These are phyloP conservation scores for Saccharomycopsis fermentans DNA, from an alignment of 805 yeast species.

Conservation along the genomic window DNA sequence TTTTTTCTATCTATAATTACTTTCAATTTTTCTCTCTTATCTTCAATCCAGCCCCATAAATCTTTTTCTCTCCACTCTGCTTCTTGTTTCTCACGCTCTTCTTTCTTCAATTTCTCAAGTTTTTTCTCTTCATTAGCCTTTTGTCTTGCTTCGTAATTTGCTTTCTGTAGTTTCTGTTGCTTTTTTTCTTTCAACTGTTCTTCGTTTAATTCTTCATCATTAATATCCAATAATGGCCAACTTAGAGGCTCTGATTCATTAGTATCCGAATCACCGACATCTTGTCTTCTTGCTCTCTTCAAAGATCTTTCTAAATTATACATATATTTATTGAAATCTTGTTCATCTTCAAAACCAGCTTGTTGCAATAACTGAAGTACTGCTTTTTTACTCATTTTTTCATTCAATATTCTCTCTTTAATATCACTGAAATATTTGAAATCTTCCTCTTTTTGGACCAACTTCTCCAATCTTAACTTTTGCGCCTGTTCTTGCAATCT, in stretches of 20 bases:
- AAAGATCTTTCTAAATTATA: constrained; percentile 56
- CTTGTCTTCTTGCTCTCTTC: constrained; percentile 55
- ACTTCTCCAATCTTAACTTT: constrained; percentile 68
- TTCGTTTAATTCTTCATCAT: constrained; percentile 73
- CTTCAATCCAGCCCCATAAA: constrained; percentile 68
- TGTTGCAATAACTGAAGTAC: constrained; percentile 44
- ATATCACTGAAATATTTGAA: constrained; percentile 57
- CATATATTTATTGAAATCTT: constrained; percentile 60
- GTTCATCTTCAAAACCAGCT: constrained; percentile 72
- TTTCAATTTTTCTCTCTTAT: constrained; percentile 52
- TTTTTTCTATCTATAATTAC: constrained; percentile 49
- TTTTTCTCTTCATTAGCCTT: constrained; percentile 73
- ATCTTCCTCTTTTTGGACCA: constrained; percentile 73
- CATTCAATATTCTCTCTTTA: constrained; percentile 35
- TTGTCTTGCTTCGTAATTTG: constrained; percentile 81
- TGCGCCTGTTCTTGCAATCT: constrained; percentile 91
- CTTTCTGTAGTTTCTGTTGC: constrained; percentile 70
- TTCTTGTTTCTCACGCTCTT: constrained; percentile 56
- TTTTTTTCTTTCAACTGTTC: constrained; percentile 82
- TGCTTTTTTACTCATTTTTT: constrained; percentile 41
- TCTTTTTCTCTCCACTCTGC: constrained; percentile 68
- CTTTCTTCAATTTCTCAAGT: constrained; percentile 48
- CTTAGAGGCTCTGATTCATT: constrained; percentile 40
- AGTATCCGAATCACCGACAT: constrained; percentile 46
- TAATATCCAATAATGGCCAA: constrained; percentile 67